A percentile compares a stretch with the other conserved stretches of the same genome.
Evolutionary conservation across 306 rosid genomes (phyloP).

Genomic region (Potentilla sterilis): DNA sequence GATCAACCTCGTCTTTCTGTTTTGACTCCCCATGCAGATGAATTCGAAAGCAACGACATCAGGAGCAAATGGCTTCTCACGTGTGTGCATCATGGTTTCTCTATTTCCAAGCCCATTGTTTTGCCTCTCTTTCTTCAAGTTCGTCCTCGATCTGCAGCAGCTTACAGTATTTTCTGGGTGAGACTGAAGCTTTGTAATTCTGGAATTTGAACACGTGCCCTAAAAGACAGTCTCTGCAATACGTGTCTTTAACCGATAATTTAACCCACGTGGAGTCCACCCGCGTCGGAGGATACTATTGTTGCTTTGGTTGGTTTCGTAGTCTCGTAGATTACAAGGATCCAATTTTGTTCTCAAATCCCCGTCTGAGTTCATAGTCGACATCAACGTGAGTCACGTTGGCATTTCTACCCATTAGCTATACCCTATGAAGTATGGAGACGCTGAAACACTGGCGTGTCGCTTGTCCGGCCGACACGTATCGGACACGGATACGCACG

Average conservation of each 20-base stretch:
- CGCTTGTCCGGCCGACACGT: no score
- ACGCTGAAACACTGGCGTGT: no score
- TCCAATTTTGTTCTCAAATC: no score
- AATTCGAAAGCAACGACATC: background rate
- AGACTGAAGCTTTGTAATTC: background rate
- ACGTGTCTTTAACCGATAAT: background rate
- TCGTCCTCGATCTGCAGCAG: background rate
- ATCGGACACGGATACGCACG: no score
- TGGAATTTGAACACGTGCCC: conserved; percentile 8
- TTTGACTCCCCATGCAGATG: conserved; percentile 8
- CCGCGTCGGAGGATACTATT: background rate
- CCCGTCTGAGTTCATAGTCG: no score
- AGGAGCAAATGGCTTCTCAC: background rate
- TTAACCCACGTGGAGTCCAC: conserved; percentile 7
- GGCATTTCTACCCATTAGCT: no score
- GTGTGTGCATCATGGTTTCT: background rate
- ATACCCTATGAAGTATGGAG: no score
- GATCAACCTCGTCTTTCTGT: no score
- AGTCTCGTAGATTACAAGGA: no score
- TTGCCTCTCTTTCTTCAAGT: background rate
- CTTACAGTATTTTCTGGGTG: background rate
- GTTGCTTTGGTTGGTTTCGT: no score
- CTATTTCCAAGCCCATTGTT: background rate
- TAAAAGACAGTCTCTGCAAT: background rate
- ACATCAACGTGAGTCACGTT: no score